Conservation (phyloP, 2,329 filamentous ascomycete species). For the Fusarium sterilihyphosum region DNA sequence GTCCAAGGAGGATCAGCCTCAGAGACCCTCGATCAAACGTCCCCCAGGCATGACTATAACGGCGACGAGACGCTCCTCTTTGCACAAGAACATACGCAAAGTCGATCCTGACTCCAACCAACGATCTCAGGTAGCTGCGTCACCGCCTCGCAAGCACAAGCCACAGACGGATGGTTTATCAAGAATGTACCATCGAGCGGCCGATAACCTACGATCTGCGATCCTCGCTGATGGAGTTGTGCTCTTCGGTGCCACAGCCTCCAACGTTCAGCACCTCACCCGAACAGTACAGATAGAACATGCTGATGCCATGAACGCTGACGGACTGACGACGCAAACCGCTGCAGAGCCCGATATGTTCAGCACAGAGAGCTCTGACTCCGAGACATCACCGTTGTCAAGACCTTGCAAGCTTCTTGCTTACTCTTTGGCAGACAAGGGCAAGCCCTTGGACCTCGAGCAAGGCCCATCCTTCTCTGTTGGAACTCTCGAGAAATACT, state of each 20-base stretch:
- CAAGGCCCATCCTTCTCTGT: slow-evolving; percentile 42
- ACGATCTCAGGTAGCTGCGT: not conserved
- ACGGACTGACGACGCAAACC: slow-evolving; percentile 15
- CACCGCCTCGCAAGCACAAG: not conserved
- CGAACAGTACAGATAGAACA: slow-evolving; percentile 2
- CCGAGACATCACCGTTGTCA: slow-evolving; percentile 39
- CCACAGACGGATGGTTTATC: slow-evolving; percentile 36
- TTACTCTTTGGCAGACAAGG: slow-evolving; percentile 41
- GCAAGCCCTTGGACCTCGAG: slow-evolving; percentile 40
- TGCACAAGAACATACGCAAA: slow-evolving; percentile 16
- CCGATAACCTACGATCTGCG: slow-evolving; percentile 44
- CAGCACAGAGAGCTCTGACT: slow-evolving; percentile 44
- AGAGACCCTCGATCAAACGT: slow-evolving; percentile 11
- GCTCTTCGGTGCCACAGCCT: slow-evolving; percentile 44
- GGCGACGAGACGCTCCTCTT: slow-evolving; percentile 14
- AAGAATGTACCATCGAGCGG: slow-evolving; percentile 43
- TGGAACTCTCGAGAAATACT: slow-evolving; percentile 45
- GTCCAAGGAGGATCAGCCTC: slow-evolving; percentile 14
- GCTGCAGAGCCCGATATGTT: slow-evolving; percentile 36
- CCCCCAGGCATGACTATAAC: slow-evolving; percentile 33
- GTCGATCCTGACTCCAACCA: slow-evolving; percentile 5
- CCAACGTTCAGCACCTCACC: slow-evolving; percentile 17
- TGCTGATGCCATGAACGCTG: slow-evolving; percentile 17
- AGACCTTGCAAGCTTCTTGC: slow-evolving; percentile 46
- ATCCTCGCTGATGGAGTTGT: slow-evolving; percentile 47